These are phyloP conservation scores for Hortiboletus campestris DNA, from an alignment of 768 basidiomycete genomes.

Conservation along the genomic window DNA sequence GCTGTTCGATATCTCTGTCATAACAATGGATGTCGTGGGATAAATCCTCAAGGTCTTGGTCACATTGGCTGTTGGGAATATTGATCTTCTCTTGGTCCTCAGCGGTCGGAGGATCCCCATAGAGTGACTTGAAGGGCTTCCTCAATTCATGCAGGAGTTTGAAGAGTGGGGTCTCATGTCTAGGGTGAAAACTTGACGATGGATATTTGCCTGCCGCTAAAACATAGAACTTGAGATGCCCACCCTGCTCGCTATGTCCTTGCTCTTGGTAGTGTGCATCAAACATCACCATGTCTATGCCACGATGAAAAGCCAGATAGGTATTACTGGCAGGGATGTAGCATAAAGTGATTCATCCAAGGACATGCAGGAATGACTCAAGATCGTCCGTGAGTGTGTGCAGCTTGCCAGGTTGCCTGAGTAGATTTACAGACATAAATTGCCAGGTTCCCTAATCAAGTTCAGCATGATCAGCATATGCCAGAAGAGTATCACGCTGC, in stretches of 20 bases:
- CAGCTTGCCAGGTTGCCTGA: too few relatives aligned
- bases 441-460: constrained; percentile 11
- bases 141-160: too few relatives aligned
- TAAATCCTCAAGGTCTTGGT: neutral
- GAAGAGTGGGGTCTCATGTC: too few relatives aligned
- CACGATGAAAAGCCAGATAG: neutral
- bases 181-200: too few relatives aligned
- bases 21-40: too few relatives aligned
- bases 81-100: too few relatives aligned
- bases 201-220: too few relatives aligned
- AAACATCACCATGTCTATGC: neutral
- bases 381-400: constrained; percentile 31
- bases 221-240: too few relatives aligned
- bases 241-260: too few relatives aligned
- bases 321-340: neutral
- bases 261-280: neutral
- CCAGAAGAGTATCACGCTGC: neutral
- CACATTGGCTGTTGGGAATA: neutral
- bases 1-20: neutral
- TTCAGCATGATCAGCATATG: too few relatives aligned
- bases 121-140: too few relatives aligned
- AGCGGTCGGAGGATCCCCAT: too few relatives aligned
- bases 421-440: constrained; percentile 13
- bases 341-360: neutral
- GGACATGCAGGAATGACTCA: constrained; percentile 30